These are phyloP conservation scores for Leccinum truebloodii DNA, from an alignment of 768 basidiomycete species.

Conservation along the genomic window DNA sequence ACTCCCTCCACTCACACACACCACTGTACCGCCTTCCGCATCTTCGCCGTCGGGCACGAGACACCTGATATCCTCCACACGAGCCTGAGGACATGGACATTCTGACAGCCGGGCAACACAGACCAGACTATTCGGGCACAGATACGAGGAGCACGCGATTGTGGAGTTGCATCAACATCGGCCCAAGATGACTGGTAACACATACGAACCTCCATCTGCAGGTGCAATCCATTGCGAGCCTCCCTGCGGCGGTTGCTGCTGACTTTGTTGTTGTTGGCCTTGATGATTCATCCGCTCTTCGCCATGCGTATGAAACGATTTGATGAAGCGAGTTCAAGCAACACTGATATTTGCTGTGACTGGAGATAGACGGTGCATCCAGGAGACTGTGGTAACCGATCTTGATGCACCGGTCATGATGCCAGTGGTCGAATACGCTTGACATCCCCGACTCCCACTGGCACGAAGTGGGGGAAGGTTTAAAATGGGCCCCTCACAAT, in stretches of 20 bases:
- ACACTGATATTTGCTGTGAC: too few species aligned
- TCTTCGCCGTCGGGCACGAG: conserved; percentile 61
- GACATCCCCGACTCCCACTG: too few species aligned
- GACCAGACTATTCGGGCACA: conserved; percentile 73
- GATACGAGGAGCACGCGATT: conserved; percentile 75
- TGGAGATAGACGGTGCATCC: too few species aligned
- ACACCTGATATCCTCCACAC: conserved; percentile 76
- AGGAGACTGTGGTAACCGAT: too few species aligned
- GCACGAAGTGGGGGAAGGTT: too few species aligned
- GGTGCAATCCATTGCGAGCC: conserved; percentile 67
- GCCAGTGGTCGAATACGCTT: too few species aligned
- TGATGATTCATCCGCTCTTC: too few species aligned
- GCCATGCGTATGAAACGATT: too few species aligned
- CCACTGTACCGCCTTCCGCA: conserved; percentile 54
- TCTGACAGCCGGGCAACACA: conserved; percentile 56
- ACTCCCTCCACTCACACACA: conserved; percentile 67
- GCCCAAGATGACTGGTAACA: neutral
- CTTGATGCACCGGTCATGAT: too few species aligned
- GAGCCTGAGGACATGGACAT: conserved; percentile 82
- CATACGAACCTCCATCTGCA: conserved; percentile 58
- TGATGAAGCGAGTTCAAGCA: too few species aligned
- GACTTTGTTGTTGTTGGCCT: conserved; percentile 50
- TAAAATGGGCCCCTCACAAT: too few species aligned
- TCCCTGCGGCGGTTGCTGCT: conserved; percentile 47
- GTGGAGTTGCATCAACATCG: conserved; percentile 1